These are phyloP conservation scores for Penicillium italicum DNA, from an alignment of 2,329 filamentous ascomycete species.

Conservation along the genomic window DNA sequence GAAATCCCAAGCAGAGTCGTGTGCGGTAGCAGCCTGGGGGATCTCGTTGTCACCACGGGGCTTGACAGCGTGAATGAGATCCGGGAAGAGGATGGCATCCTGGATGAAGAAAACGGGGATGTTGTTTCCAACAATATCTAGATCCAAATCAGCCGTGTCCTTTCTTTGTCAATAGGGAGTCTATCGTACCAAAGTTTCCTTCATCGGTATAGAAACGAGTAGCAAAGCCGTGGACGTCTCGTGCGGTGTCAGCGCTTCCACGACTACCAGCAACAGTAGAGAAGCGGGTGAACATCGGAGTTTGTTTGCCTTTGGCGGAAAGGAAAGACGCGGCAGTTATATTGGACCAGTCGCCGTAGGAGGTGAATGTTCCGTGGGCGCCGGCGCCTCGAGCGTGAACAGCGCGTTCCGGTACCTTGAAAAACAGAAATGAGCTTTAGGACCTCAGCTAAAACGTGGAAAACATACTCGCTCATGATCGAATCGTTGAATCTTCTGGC, in stretches of 20 bases:
- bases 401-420: conserved; percentile 58
- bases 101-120: conserved; percentile 46
- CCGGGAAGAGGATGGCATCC: conserved; percentile 43
- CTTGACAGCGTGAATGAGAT: conserved; percentile 44
- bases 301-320: conserved; percentile 55
- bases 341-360: conserved; percentile 64
- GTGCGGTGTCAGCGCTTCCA: conserved; percentile 65
- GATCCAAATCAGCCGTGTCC: conserved; percentile 5
- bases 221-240: conserved; percentile 72
- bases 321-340: conserved; percentile 67
- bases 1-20: conserved; percentile 53
- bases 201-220: conserved; percentile 68
- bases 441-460: neutral
- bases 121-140: conserved; percentile 40
- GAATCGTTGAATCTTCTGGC: conserved; percentile 68
- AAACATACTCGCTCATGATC: conserved; percentile 63
- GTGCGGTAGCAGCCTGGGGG: conserved; percentile 49
- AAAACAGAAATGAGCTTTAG: conserved; percentile 2
- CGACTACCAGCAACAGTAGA: conserved; percentile 69
- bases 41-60: conserved; percentile 41
- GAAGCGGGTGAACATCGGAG: conserved; percentile 66
- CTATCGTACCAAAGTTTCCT: conserved; percentile 55
- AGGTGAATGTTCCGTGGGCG: conserved; percentile 67
- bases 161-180: neutral
- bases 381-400: conserved; percentile 67